These are phyloP conservation scores for Penicillium sp. DNA, from an alignment of 2,329 filamentous ascomycete species.

Conservation along the genomic window DNA sequence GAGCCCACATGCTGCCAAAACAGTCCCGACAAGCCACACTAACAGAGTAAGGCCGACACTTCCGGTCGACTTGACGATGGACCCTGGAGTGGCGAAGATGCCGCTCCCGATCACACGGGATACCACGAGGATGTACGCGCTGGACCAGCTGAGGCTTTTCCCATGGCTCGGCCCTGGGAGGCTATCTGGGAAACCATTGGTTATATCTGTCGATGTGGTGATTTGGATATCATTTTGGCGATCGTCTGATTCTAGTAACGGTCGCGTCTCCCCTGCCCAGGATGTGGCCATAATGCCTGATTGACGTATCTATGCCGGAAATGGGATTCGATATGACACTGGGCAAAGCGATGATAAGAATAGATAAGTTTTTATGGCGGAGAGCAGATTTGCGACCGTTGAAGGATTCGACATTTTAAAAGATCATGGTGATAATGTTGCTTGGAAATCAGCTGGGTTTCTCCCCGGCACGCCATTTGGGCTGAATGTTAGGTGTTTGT, in stretches of 20 bases:
- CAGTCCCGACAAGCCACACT: slow-evolving; percentile 67
- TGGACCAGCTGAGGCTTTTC: slow-evolving; percentile 65
- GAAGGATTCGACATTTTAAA: not conserved
- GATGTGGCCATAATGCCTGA: slow-evolving; percentile 32
- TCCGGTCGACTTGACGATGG: slow-evolving; percentile 68
- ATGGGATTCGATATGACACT: not conserved
- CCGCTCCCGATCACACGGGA: slow-evolving; percentile 71
- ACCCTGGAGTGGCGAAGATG: slow-evolving; percentile 72
- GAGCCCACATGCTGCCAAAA: slow-evolving; percentile 65
- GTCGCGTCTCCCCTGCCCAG: slow-evolving; percentile 17
- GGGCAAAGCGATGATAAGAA: not conserved
- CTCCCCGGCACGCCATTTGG: slow-evolving; percentile 34
- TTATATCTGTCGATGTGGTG: slow-evolving; percentile 4
- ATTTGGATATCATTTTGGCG: not conserved
- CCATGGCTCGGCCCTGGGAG: slow-evolving; percentile 55
- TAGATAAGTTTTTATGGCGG: slow-evolving; percentile 1
- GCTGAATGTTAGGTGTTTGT: slow-evolving; percentile 27
- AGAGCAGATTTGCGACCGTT: not conserved
- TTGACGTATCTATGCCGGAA: slow-evolving; percentile 52
- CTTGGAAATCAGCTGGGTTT: slow-evolving; percentile 22
- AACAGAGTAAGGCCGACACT: slow-evolving; percentile 66
- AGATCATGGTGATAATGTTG: slow-evolving; percentile 10
- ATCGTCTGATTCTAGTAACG: slow-evolving; percentile 11
- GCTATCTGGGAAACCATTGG: slow-evolving; percentile 47
- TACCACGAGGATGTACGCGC: slow-evolving; percentile 69